These are phyloP conservation scores for Lactarius evosmus DNA, from an alignment of 768 basidiomycete species.

Conservation along the genomic window DNA sequence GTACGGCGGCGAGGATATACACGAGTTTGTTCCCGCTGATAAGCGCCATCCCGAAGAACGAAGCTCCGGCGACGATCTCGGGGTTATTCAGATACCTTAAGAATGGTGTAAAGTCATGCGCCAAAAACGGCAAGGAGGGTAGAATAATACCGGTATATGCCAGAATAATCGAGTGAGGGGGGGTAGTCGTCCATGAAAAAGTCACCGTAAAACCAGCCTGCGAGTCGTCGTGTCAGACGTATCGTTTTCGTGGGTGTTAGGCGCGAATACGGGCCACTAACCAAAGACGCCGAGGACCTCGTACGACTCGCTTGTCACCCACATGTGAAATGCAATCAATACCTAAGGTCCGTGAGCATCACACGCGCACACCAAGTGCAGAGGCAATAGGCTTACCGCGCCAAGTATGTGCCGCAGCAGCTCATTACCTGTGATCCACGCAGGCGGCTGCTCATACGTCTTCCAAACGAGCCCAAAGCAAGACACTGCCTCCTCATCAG, in stretches of 20 bases:
- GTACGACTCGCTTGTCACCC: constrained; percentile 87
- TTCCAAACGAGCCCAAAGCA: constrained; percentile 86
- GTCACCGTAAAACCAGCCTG: constrained; percentile 98
- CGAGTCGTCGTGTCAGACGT: neutral
- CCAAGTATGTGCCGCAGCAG: constrained; percentile 88
- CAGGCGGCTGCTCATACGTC: constrained; percentile 74
- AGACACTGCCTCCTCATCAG: constrained; percentile 53
- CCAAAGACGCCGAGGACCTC: constrained; percentile 94
- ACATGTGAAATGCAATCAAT: constrained; percentile 82
- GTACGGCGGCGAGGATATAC: constrained; percentile 75
- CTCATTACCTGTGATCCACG: constrained; percentile 87
- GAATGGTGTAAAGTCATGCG: neutral
- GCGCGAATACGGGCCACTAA: constrained; percentile 34
- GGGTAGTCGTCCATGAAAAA: constrained; percentile 97
- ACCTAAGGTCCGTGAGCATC: constrained; percentile 44
- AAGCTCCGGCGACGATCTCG: constrained; percentile 92
- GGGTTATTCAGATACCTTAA: constrained; percentile 88
- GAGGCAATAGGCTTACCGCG: constrained; percentile 48
- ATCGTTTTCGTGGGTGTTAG: neutral
- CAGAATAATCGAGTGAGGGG: constrained; percentile 86
- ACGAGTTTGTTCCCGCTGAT: constrained; percentile 94
- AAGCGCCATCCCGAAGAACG: constrained; percentile 89
- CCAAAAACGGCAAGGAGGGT: neutral
- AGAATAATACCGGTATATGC: constrained; percentile 77
- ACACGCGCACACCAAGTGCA: neutral